Evolutionary conservation across 176 grass and related monocot species (phyloP).

Genomic region (Oryza longistaminata): DNA sequence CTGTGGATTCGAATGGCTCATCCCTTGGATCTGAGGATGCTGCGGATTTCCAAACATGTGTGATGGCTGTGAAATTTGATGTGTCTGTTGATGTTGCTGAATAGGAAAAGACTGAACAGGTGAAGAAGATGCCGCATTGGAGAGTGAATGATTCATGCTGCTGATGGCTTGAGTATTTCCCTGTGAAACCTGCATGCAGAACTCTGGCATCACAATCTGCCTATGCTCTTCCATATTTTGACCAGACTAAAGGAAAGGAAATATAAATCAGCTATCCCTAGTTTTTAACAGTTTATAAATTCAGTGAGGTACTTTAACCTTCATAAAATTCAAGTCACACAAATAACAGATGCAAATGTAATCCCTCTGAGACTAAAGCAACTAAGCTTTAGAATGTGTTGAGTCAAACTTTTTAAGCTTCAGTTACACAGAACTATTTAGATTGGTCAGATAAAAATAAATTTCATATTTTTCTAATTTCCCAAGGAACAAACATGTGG

Average conservation of each 20-base stretch:
- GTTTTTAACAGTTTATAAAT: conserved; percentile 20
- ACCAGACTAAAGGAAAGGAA: conserved; percentile 59
- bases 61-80: conserved; percentile 58
- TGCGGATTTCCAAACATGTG: conserved; percentile 59
- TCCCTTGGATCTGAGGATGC: conserved; percentile 54
- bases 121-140: conserved; percentile 45
- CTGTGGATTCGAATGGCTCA: conserved; percentile 60
- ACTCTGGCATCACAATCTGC: conserved; percentile 64
- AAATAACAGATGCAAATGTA: not conserved
- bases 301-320: not conserved
- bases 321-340: conserved; percentile 5
- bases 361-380: not conserved
- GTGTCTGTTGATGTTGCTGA: conserved; percentile 56
- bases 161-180: conserved; percentile 48
- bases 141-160: conserved; percentile 49
- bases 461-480: not conserved
- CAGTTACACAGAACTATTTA: not conserved
- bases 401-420: conserved; percentile 3
- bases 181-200: conserved; percentile 59
- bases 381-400: not conserved
- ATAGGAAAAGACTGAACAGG: conserved; percentile 59
- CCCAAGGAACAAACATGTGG: not conserved
- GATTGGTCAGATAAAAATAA: conserved; percentile 9
- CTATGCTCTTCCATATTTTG: conserved; percentile 69
- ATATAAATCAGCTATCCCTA: conserved; percentile 33